A percentile compares a stretch with the other conserved stretches of the same genome.
phyloP scores from a whole-genome alignment of 257 asterid species.

The Schizonepeta tenuifolia region DNA sequence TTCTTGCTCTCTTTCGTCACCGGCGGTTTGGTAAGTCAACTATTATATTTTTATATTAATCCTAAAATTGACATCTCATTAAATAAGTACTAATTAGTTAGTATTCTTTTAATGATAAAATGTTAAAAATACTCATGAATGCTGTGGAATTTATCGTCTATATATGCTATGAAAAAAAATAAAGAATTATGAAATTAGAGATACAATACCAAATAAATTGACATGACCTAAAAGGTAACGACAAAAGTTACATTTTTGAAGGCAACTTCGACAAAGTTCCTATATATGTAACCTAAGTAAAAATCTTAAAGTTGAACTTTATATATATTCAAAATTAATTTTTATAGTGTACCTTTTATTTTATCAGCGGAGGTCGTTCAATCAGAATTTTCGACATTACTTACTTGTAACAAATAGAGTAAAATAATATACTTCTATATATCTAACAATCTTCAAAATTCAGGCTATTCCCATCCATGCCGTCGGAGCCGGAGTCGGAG shows the following conservation, averaged over 20 bases:
- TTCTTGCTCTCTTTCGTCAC: conserved; percentile 72
- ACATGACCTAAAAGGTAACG: background rate
- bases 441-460: background rate
- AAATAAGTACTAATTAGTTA: background rate
- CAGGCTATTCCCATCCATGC: conserved; percentile 53
- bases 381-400: too few species aligned
- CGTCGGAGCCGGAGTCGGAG: conserved; percentile 51
- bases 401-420: too few species aligned
- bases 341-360: too few species aligned
- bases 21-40: conserved; percentile 75
- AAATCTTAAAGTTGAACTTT: too few species aligned
- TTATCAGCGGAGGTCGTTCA: too few species aligned
- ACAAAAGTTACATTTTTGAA: background rate
- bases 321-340: too few species aligned
- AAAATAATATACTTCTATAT: too few species aligned
- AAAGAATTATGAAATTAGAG: background rate
- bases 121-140: too few species aligned
- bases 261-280: background rate
- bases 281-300: too few species aligned
- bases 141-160: too few species aligned
- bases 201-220: background rate
- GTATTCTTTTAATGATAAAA: background rate
- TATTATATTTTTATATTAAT: background rate
- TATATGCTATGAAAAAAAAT: too few species aligned
- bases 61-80: background rate